Evolutionary conservation across 345 rosid species (phyloP), one percentile per base, ranked within the genome.

Genomic region (Camelina hispida): DNA sequence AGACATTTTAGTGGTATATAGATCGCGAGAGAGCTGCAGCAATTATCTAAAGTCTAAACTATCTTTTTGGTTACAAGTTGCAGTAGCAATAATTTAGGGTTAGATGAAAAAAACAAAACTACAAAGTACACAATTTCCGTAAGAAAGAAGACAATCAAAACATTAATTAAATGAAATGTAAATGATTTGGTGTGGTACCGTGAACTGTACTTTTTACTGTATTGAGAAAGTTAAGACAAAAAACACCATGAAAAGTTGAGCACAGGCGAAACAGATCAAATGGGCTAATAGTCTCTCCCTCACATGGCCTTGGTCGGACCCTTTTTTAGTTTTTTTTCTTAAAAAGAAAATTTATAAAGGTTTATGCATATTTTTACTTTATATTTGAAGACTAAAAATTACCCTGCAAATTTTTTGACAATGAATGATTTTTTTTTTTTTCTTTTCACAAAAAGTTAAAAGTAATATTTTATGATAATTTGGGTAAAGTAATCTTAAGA

Each of bases 221-320:
- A 4, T 46, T 30, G 28, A 63, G 71, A 71, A 71, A 71, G 52
- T 47, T 35, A 40, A 69, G 68, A 76, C 48, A 59, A 60, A 51
- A 6, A 58, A 34, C 1, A 34, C 37, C 37, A 66, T 30, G 50
- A 59, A 42, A 47, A 44, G 54, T 40, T 14, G 42, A 56, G 53
- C 53, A 62, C 25, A 77, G 61, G n/a, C 25, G 50, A 62, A 53
- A 54, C 51, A 54, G 71, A 47, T 10, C 6, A 69, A 68, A 56
- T 70, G 67, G 80, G 71, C 80, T 63, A 25, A 48, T 47, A 37
- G 61, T 77, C 61, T 57, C 37, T 58, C 56, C 53, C 25, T 65
- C 80, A 77, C 80, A 77, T 77, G 80, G 76, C 76, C 16, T 50
- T 64, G 38, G 76, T 77, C 80, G 80, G 76, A 48, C 22, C 4